Evolutionary conservation across 192 early-diverging fungal genomes (phyloP), one percentile per base, ranked within the genome.

Genomic region (Ambispora gerdemannii): DNA sequence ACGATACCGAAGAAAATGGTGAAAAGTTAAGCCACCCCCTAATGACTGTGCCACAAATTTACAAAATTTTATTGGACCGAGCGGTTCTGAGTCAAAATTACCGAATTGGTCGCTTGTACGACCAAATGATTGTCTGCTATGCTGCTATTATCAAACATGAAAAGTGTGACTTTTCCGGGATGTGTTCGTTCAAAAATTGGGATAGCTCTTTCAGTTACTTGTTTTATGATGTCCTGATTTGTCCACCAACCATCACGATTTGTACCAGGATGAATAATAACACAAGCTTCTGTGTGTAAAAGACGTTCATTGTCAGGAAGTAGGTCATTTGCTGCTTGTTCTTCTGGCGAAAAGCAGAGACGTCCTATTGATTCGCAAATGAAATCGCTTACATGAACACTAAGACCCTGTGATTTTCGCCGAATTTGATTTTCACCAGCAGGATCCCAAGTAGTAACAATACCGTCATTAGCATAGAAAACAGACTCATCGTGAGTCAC

Each of bases 171-270:
- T 50, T 43, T 50, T 33, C 15, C 30, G 6, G 1, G 22, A 35
- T 60, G 50, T 6, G 38, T 55, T 27, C 7, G 17, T 59, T 71
- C 8, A 61, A 71, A 71, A 13, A 61, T 71, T 36, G 35, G 52
- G 7, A 71, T 60, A 50, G 56, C 59, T n/a, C 27, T 72, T 36
- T 60, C 19, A 24, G 10, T 62, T n/a, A 71, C 53, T 25, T 71
- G 69, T 58, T 35, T 43, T 33, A 69, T 4, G 20, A 71, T 3
- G 60, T 71, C 30, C 43, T 71, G 7, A 60, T 38, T 61, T 36
- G 24, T 71, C 20, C 34, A 71, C 36, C 22, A 71, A 3, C 53
- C 15, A 32, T 71, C 2, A 32, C 30, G 15, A 60, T 64, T 49
- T 17, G 27, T 43, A 10, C n/a, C 10, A 2, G 11, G 36, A 3